Evolutionary conservation across 2,329 filamentous ascomycete species (phyloP), one percentile per base, ranked within the genome.

Genomic region (Diplodia corticola): DNA sequence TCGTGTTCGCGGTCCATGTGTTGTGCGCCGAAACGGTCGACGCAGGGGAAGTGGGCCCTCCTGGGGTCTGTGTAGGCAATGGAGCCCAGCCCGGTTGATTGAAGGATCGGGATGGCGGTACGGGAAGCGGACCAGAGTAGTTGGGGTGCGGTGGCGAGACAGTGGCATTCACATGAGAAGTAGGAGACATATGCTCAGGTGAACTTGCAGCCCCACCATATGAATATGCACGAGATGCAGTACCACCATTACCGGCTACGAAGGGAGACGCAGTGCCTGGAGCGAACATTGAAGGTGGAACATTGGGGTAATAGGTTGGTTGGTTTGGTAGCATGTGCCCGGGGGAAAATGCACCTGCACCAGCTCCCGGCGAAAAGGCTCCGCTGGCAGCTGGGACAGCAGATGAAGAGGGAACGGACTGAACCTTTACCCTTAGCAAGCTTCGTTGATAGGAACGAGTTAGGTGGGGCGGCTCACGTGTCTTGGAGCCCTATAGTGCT

Each of bases 201-300:
- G 55, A 17, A 17, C 20, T 28, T 7, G 15, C 55, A 1, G 24
- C 7, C 5, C 37, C 55, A 7, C 22, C 37, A 24, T 60, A 20
- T 28, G 24, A 24, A n/a, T 28, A 61, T 9, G 57, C 26, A 5
- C 40, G 57, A 33, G 57, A 61, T 5, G 57, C 37, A 17, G 44
- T 9, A 12, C 40, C 57, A 9, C 57, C 26, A 9, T 20, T 12
- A 17, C 55, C 57, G 12, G 44, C 17, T 22, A 44, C 28, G 28
- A 61, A 61, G 17, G 57, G 57, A n/a, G 57, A 61, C 15, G 57
- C 44, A 61, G 57, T 35, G 17, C 28, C 28, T n/a, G 57, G 57
- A 7, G 57, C 33, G 24, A 49, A 61, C n/a, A 61, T 24, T 10
- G 44, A 61, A 12, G 30, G 57, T 17, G 57, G 57, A 10, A 28